Conservation (phyloP, 148 eudicot species). For the Rhododendron williamsianum region DNA sequence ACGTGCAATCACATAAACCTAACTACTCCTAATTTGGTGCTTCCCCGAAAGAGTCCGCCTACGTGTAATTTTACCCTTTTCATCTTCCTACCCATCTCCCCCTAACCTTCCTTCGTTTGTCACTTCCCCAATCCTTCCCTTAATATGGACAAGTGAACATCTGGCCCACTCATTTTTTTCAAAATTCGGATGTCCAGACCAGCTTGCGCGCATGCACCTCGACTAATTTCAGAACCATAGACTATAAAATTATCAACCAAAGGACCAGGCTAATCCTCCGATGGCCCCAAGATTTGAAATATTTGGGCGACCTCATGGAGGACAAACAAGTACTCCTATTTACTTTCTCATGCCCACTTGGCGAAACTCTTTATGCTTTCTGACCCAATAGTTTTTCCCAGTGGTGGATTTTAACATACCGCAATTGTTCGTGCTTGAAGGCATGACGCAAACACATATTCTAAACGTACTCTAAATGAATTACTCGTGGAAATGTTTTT, state of each 20-base stretch:
- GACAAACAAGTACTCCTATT: background rate
- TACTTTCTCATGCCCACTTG: background rate
- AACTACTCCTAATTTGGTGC: slow-evolving; percentile 27
- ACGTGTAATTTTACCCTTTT: too few species aligned
- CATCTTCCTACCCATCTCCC: slow-evolving; percentile 56
- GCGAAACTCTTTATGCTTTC: too few species aligned
- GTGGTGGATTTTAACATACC: too few species aligned
- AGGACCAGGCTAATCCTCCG: background rate
- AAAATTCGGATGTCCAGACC: background rate
- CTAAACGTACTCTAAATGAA: too few species aligned
- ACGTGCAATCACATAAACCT: slow-evolving; percentile 1
- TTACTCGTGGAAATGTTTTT: too few species aligned
- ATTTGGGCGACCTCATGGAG: background rate
- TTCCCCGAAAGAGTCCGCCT: slow-evolving; percentile 58
- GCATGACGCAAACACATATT: too few species aligned
- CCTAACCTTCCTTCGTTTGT: background rate
- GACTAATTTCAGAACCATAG: background rate
- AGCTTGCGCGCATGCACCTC: background rate
- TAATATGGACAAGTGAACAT: background rate
- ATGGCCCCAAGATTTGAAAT: background rate
- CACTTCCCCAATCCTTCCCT: background rate
- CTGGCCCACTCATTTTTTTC: background rate
- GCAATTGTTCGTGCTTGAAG: too few species aligned
- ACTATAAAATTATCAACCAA: rapidly evolving
- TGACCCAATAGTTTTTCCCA: too few species aligned